Evolutionary conservation across 179 eudicot species (phyloP).

Genomic region (Beta corolliflora): DNA sequence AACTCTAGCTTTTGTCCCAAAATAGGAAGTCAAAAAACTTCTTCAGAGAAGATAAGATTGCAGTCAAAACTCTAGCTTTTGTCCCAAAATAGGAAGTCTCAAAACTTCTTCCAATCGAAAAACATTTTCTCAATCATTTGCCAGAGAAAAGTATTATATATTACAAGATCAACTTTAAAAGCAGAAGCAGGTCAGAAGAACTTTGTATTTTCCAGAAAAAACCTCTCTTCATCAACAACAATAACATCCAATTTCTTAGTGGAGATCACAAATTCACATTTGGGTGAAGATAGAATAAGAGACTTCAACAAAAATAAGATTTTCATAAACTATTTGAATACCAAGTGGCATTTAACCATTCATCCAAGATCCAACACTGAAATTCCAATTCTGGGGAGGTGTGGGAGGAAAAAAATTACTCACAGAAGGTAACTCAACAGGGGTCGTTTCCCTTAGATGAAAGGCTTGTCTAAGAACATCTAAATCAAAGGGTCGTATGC

Average conservation of each 20-base stretch:
- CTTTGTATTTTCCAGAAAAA: not conserved
- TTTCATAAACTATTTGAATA: not conserved
- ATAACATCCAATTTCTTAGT: not conserved
- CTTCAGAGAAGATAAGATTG: not conserved
- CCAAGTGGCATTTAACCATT: not conserved
- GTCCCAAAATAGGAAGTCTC: not conserved
- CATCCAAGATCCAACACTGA: too few species aligned
- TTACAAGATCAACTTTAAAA: too few species aligned
- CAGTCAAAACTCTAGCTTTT: not conserved
- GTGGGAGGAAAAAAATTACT: slow-evolving; percentile 28
- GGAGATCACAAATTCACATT: not conserved
- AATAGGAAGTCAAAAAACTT: not conserved
- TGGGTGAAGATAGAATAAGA: not conserved
- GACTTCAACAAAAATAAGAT: too few species aligned
- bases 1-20: not conserved
- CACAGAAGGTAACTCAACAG: slow-evolving; percentile 79
- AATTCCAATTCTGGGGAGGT: not conserved
- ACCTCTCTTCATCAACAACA: not conserved
- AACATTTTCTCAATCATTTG: not conserved
- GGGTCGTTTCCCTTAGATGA: slow-evolving; percentile 75
- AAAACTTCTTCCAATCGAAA: not conserved
- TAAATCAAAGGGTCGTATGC: slow-evolving; percentile 80
- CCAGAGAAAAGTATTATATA: not conserved
- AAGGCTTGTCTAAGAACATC: slow-evolving; percentile 77
- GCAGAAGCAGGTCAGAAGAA: not conserved